A percentile compares a stretch with the other conserved stretches of the same genome.
phyloP scores from a whole-genome alignment of 164 flowering plant species.

The Berberis vulgaris region DNA sequence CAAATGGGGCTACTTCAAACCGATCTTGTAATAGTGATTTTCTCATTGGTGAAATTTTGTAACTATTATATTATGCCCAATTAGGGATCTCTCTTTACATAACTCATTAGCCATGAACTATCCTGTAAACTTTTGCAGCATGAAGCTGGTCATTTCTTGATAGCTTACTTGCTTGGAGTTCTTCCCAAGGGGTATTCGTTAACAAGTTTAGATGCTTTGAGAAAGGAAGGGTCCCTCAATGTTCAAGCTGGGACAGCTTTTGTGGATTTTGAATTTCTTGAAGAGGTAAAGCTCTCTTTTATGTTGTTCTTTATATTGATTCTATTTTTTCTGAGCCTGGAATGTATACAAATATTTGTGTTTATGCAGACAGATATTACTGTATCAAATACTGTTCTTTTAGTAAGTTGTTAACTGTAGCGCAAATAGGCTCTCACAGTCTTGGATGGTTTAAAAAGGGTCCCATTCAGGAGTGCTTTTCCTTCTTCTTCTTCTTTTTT shows the following conservation, averaged over 20 bases:
- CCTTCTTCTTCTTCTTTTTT: too few species aligned
- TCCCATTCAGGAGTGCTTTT: too few species aligned
- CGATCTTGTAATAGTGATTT: too few species aligned
- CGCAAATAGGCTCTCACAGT: neutral
- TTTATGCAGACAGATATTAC: neutral
- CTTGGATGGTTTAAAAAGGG: neutral
- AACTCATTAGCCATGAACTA: neutral
- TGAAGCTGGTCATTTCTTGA: constrained; percentile 94
- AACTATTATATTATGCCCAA: too few species aligned
- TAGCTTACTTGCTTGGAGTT: constrained; percentile 85
- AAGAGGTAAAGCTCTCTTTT: constrained; percentile 48
- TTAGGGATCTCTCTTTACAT: neutral
- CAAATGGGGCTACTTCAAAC: too few species aligned
- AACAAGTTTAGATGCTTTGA: constrained; percentile 71
- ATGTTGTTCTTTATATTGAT: neutral
- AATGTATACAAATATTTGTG: neutral
- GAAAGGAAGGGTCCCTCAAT: constrained; percentile 82
- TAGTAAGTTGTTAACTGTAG: neutral
- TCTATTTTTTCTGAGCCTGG: neutral
- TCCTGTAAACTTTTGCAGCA: constrained; percentile 45
- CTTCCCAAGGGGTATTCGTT: constrained; percentile 82
- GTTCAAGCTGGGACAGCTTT: constrained; percentile 96
- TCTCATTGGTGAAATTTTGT: too few species aligned
- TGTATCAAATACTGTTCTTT: neutral
- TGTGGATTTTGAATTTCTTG: constrained; percentile 85